Conservation (phyloP, 441 rosid species). For the Jatropha multifida region DNA sequence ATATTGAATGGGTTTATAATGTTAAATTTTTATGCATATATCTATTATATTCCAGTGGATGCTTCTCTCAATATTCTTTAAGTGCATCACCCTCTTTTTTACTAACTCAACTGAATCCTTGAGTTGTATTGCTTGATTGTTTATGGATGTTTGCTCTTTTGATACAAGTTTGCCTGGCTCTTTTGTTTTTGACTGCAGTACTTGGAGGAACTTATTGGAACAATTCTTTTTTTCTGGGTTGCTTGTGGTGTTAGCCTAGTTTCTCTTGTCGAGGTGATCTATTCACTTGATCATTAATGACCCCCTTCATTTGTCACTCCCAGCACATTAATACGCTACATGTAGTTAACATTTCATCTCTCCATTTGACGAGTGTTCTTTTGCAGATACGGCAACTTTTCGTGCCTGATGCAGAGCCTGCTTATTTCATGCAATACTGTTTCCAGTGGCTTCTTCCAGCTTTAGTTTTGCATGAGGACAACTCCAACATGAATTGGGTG, state of each 20-base stretch:
- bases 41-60: neutral
- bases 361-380: conserved; percentile 24
- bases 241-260: conserved; percentile 84
- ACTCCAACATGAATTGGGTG: conserved; percentile 67
- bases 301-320: conserved; percentile 2
- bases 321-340: neutral
- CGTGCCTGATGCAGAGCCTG: conserved; percentile 66
- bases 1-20: neutral
- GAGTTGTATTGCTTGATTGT: neutral
- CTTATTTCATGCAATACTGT: conserved; percentile 78
- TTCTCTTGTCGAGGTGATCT: conserved; percentile 87
- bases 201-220: conserved; percentile 84
- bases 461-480: conserved; percentile 63
- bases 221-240: conserved; percentile 90
- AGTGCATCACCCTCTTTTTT: neutral
- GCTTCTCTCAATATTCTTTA: neutral
- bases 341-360: conserved; percentile 6
- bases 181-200: conserved; percentile 52
- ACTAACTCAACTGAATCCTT: neutral
- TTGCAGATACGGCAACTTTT: conserved; percentile 73
- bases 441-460: conserved; percentile 98
- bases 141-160: neutral
- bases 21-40: neutral
- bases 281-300: conserved; percentile 17
- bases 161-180: neutral